Conservation (phyloP, 306 rosid species). For the Quercus mongolica region DNA sequence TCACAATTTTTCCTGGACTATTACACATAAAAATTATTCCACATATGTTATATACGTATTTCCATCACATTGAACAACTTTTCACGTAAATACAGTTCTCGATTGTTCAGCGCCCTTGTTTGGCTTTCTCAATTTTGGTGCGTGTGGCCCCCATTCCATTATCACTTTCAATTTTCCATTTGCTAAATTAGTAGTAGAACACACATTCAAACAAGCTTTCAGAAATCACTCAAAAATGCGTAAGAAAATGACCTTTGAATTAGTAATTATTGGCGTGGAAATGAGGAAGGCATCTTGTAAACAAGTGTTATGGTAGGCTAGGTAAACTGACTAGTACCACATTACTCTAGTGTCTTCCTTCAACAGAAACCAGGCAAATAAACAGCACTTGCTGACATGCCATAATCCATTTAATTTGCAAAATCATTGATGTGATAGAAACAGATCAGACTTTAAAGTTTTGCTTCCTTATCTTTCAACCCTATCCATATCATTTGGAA, state of each 20-base stretch:
- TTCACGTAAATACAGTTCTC: not conserved
- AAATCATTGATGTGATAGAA: not conserved
- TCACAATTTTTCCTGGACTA: not conserved
- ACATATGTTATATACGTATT: not conserved
- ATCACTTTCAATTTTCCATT: not conserved
- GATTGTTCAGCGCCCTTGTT: not conserved
- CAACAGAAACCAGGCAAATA: not conserved
- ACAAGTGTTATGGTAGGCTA: not conserved
- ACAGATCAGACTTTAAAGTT: no score
- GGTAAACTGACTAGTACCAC: not conserved
- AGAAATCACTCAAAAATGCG: not conserved
- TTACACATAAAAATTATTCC: not conserved
- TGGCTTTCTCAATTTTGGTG: not conserved
- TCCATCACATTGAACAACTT: not conserved
- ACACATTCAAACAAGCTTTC: not conserved
- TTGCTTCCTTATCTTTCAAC: not conserved
- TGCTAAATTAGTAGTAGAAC: not conserved
- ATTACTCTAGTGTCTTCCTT: not conserved
- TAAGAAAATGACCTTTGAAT: not conserved
- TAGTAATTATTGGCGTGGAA: not conserved
- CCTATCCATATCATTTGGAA: not conserved
- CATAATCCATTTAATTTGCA: not conserved
- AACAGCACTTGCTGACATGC: not conserved
- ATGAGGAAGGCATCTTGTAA: not conserved
- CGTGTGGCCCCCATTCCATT: not conserved